Conservation (phyloP, 1,139 yeast genomes). For the Meyerozyma sp. region DNA sequence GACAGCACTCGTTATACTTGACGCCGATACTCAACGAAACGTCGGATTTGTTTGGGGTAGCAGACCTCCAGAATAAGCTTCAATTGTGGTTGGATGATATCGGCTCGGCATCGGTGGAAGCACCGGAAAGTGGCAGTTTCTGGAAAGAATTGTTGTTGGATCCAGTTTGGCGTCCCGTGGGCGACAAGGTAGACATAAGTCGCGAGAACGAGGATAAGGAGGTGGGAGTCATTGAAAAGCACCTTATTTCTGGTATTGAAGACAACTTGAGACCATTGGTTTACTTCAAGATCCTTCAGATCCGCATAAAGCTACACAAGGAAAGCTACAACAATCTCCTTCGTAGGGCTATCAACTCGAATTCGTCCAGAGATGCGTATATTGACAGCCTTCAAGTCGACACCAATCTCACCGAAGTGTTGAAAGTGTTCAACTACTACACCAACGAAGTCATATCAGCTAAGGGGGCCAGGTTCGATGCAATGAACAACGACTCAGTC, state of each 20-base stretch:
- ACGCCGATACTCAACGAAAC: conserved; percentile 33
- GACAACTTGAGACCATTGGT: conserved; percentile 21
- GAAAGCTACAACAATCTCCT: conserved; percentile 19
- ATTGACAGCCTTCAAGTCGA: conserved; percentile 18
- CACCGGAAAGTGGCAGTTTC: conserved; percentile 2
- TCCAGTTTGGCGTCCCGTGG: conserved; percentile 5
- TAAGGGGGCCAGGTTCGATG: conserved; percentile 8
- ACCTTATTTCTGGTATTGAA: conserved; percentile 30
- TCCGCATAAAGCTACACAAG: conserved; percentile 25
- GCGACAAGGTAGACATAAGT: conserved; percentile 6
- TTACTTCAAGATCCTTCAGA: conserved; percentile 30
- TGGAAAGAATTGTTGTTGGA: conserved; percentile 4
- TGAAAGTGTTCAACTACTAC: conserved; percentile 31
- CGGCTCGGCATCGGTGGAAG: background rate
- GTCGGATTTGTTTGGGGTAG: conserved; percentile 21
- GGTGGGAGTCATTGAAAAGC: conserved; percentile 20
- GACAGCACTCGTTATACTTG: conserved; percentile 29
- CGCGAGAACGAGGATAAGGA: conserved; percentile 8
- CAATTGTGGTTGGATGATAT: background rate
- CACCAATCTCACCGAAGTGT: conserved; percentile 19
- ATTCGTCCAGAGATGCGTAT: conserved; percentile 12
- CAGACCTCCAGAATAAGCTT: background rate
- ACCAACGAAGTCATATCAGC: conserved; percentile 18
- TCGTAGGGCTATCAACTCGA: conserved; percentile 17
- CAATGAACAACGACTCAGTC: conserved; percentile 8